Evolutionary conservation across 305 asterid genomes (phyloP).

Genomic region (Fraxinus sp.): DNA sequence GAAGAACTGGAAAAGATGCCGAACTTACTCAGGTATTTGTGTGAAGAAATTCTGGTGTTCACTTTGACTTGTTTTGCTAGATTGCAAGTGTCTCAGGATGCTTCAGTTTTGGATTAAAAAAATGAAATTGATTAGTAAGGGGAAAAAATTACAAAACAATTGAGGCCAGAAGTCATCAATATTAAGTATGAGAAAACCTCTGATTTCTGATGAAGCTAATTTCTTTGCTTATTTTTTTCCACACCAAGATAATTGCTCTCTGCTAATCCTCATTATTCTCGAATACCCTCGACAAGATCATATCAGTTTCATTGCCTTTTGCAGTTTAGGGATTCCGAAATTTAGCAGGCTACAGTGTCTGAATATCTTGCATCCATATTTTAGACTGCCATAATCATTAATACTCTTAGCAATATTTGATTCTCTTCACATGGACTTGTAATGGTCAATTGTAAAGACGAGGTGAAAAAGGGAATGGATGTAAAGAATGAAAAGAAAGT

Average conservation of each 20-base stretch:
- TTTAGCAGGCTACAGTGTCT: not conserved
- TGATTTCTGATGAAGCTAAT: not conserved
- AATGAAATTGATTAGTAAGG: not conserved
- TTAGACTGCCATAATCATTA: not conserved
- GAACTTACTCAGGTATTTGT: slow-evolving; percentile 84
- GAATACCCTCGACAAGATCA: not conserved
- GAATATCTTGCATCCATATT: not conserved
- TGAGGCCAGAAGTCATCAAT: not conserved
- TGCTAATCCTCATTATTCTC: not conserved
- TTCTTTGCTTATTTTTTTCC: not conserved
- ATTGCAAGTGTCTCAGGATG: slow-evolving; percentile 1
- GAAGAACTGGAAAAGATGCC: slow-evolving; percentile 83
- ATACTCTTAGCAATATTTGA: not conserved
- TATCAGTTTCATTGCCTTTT: not conserved
- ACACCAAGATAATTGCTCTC: not conserved
- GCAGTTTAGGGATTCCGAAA: not conserved
- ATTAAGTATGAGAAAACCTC: not conserved
- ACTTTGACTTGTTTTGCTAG: slow-evolving; percentile 10
- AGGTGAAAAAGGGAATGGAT: not conserved
- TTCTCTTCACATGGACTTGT: not conserved
- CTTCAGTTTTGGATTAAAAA: not conserved
- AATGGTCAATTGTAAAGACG: not conserved
- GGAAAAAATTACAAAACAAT: not conserved
- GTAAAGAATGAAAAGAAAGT: not conserved
- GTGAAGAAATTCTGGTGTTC: slow-evolving; percentile 15